Conservation (phyloP, 2,329 filamentous ascomycete species). For the Trichoderma sp. region DNA sequence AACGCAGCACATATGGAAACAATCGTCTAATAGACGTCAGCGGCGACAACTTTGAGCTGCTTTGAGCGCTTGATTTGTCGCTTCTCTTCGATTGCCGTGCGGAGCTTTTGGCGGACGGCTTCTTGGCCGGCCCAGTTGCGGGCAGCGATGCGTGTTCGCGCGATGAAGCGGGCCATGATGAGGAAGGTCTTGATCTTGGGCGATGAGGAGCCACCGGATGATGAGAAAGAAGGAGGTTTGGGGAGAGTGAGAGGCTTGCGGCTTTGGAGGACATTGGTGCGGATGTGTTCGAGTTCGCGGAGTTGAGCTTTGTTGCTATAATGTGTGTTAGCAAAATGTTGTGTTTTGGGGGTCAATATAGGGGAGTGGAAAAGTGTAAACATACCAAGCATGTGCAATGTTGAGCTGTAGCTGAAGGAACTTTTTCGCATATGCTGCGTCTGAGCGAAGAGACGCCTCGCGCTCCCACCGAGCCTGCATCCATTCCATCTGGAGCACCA, state of each 20-base stretch:
- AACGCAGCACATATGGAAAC: neutral
- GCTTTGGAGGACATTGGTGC: conserved; percentile 47
- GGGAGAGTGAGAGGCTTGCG: conserved; percentile 43
- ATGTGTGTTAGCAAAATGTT: neutral
- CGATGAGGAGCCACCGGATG: conserved; percentile 29
- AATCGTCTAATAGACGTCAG: conserved; percentile 34
- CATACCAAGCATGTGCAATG: conserved; percentile 88
- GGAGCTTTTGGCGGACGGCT: conserved; percentile 52
- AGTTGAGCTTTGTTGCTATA: conserved; percentile 90
- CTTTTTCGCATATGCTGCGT: conserved; percentile 84
- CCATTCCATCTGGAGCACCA: conserved; percentile 90
- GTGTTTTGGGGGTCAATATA: neutral
- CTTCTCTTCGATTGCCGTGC: conserved; percentile 53
- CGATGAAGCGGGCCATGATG: conserved; percentile 56
- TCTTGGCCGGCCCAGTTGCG: conserved; percentile 57
- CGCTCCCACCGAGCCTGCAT: conserved; percentile 79
- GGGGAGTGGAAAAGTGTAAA: conserved; percentile 35
- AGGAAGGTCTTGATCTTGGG: conserved; percentile 51
- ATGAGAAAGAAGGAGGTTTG: conserved; percentile 31
- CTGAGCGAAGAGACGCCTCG: conserved; percentile 77
- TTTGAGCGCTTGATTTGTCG: conserved; percentile 50
- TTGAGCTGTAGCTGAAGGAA: conserved; percentile 80
- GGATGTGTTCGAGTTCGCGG: conserved; percentile 81
- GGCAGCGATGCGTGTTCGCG: conserved; percentile 54
- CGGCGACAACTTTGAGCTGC: conserved; percentile 47